Evolutionary conservation across 2,329 filamentous ascomycete species (phyloP).

Genomic region (Colletotrichum sp.): DNA sequence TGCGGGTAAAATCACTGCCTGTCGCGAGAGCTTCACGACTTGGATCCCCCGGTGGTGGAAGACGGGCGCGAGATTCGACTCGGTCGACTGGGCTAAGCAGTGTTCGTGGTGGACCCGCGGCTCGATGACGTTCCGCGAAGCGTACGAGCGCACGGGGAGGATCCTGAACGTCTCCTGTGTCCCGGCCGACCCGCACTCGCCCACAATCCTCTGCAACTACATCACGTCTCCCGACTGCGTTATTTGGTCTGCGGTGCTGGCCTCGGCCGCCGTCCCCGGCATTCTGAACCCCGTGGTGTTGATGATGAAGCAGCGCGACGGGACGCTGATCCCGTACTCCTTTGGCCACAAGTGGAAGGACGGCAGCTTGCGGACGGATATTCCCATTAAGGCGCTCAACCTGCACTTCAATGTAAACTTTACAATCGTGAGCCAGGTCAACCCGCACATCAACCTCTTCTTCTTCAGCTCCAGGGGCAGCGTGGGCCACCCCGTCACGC

Average conservation of each 20-base stretch:
- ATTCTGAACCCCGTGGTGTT: conserved; percentile 95
- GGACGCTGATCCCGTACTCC: conserved; percentile 83
- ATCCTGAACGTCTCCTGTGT: conserved; percentile 97
- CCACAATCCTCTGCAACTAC: conserved; percentile 91
- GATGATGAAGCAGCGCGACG: conserved; percentile 83
- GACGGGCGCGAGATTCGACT: conserved; percentile 93
- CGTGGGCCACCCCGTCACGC: conserved; percentile 91
- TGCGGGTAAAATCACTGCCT: conserved; percentile 84
- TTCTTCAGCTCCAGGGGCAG: conserved; percentile 95
- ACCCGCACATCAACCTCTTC: conserved; percentile 98
- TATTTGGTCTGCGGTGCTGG: conserved; percentile 95
- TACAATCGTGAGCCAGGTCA: conserved; percentile 86
- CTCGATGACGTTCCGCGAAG: conserved; percentile 92
- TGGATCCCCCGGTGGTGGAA: conserved; percentile 89
- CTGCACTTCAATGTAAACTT: conserved; percentile 99
- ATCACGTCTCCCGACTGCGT: conserved; percentile 95
- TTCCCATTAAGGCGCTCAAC: conserved; percentile 92
- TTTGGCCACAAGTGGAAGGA: conserved; percentile 99
- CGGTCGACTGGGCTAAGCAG: conserved; percentile 85
- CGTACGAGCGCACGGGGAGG: conserved; percentile 90
- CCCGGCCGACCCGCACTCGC: conserved; percentile 92
- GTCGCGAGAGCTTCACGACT: conserved; percentile 74
- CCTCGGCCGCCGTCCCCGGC: conserved; percentile 92
- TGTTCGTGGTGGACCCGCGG: conserved; percentile 91
- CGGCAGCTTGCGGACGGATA: conserved; percentile 90